Percentiles rank a stretch among this genome's conserved stretches.
phyloP scores from a whole-genome alignment of 2,329 filamentous ascomycete genomes.

The Colletotrichum melonis region DNA sequence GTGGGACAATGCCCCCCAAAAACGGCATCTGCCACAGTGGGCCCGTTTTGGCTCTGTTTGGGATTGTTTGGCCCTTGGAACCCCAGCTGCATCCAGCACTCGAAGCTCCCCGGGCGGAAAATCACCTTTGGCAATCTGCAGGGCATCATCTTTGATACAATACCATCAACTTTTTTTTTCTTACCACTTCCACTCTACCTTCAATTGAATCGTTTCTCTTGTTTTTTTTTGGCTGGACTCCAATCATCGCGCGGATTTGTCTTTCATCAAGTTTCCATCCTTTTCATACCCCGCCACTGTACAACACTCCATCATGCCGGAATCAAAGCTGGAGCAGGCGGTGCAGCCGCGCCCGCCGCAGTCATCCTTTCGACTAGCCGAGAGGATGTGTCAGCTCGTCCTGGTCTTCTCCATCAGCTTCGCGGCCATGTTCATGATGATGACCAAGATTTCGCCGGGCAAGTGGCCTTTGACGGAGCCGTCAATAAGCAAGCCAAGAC shows the following conservation, averaged over 20 bases:
- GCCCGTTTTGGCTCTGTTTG: conserved; percentile 35
- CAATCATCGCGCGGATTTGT: neutral
- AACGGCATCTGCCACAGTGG: conserved; percentile 36
- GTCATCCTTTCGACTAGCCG: conserved; percentile 15
- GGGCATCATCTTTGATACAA: conserved; percentile 1
- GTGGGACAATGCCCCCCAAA: conserved; percentile 16
- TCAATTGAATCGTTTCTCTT: neutral
- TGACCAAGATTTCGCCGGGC: conserved; percentile 36
- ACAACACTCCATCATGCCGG: conserved; percentile 8
- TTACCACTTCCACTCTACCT: neutral
- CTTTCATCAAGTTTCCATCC: neutral
- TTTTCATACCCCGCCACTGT: neutral
- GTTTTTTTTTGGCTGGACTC: neutral
- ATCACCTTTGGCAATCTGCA: conserved; percentile 12
- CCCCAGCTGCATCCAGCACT: conserved; percentile 9
- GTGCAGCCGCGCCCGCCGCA: conserved; percentile 26
- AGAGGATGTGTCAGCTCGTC: conserved; percentile 30
- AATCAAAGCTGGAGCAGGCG: conserved; percentile 21
- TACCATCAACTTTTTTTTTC: conserved; percentile 8
- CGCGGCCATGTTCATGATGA: conserved; percentile 34
- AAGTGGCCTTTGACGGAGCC: conserved; percentile 32
- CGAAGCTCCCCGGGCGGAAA: neutral
- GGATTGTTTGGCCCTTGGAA: conserved; percentile 32
- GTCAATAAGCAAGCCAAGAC: conserved; percentile 25
- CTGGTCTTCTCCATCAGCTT: conserved; percentile 33